phyloP scores from a whole-genome alignment of 176 grass and related monocot species.

The Bonia amplexicaulis region DNA sequence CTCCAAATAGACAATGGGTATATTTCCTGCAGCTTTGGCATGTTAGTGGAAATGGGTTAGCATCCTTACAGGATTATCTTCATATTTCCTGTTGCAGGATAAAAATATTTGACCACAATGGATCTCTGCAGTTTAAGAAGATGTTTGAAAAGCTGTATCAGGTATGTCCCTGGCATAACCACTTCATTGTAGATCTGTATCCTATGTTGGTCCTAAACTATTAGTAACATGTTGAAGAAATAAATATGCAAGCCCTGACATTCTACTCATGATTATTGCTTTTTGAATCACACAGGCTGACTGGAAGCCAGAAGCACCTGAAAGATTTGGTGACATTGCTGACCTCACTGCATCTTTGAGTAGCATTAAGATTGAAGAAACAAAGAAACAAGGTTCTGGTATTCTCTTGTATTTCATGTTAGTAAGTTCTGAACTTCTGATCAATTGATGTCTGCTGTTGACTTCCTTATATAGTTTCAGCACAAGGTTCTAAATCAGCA shows the following conservation, averaged over 20 bases:
- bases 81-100: slow-evolving; percentile 48
- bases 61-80: slow-evolving; percentile 6
- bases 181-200: neutral
- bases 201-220: neutral
- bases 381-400: slow-evolving; percentile 68
- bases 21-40: slow-evolving; percentile 20
- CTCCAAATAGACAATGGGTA: slow-evolving; percentile 95
- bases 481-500: slow-evolving; percentile 65
- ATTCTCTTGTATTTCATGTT: slow-evolving; percentile 25
- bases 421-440: slow-evolving; percentile 10
- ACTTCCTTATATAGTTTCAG: slow-evolving; percentile 39
- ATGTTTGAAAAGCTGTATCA: slow-evolving; percentile 93
- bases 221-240: neutral
- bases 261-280: neutral
- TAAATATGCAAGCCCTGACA: neutral
- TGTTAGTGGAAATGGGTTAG: slow-evolving; percentile 16
- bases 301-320: slow-evolving; percentile 87
- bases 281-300: slow-evolving; percentile 55
- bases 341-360: slow-evolving; percentile 60
- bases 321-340: slow-evolving; percentile 77
- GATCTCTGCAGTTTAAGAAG: slow-evolving; percentile 83
- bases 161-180: slow-evolving; percentile 31
- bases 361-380: slow-evolving; percentile 75
- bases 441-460: slow-evolving; percentile 19
- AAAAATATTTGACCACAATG: slow-evolving; percentile 82